phyloP scores from a whole-genome alignment of 768 basidiomycete species.

The Lentinula raphanica region DNA sequence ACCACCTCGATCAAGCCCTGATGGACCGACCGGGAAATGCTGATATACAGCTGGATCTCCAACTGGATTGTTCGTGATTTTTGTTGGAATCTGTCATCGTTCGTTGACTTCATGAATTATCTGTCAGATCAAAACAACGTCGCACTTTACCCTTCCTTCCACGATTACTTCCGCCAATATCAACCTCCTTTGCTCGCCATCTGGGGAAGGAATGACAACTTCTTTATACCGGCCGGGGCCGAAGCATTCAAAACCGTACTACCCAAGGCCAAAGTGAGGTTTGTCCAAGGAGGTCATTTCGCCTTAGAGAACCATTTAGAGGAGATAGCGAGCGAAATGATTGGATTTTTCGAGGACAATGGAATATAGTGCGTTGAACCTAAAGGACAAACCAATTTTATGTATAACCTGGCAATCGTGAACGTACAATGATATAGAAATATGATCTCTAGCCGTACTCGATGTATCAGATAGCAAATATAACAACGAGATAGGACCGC shows the following conservation, averaged over 20 bases:
- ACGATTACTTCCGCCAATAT: constrained; percentile 34
- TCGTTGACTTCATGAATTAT: not conserved
- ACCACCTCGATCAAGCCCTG: constrained; percentile 37
- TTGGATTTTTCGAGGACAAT: constrained; percentile 25
- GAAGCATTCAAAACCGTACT: constrained; percentile 37
- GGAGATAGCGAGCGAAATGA: constrained; percentile 26
- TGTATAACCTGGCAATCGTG: no score
- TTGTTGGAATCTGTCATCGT: not conserved
- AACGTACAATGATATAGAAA: no score
- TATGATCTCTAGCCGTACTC: no score
- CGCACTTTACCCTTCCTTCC: constrained; percentile 38
- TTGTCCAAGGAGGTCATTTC: constrained; percentile 44
- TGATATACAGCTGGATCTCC: constrained; percentile 40
- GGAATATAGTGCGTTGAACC: constrained; percentile 5
- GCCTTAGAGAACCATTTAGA: constrained; percentile 36
- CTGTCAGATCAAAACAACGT: constrained; percentile 34
- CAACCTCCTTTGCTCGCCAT: constrained; percentile 38
- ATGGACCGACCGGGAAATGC: constrained; percentile 31
- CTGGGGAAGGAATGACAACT: constrained; percentile 43
- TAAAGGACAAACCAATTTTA: no score
- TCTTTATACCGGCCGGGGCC: constrained; percentile 40
- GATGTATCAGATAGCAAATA: no score
- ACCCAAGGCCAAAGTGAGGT: constrained; percentile 29
- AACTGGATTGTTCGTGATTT: constrained; percentile 22
- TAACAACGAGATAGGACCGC: no score